Conservation (phyloP, 1,139 yeast genomes). For the Yamadazyma jaroonii region DNA sequence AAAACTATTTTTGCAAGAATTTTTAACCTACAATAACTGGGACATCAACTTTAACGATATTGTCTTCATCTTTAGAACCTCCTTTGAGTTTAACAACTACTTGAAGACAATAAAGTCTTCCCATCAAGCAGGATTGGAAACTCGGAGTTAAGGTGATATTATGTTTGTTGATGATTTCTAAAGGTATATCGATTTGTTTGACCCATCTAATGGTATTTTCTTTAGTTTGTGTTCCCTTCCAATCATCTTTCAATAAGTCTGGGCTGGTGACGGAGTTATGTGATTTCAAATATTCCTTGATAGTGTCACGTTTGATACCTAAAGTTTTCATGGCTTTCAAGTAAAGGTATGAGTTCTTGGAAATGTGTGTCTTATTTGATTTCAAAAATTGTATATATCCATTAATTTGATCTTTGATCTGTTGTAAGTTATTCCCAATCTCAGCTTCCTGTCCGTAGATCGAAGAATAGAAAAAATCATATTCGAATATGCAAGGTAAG, state of each 20-base stretch:
- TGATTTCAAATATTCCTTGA: slow-evolving; percentile 35
- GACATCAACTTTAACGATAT: slow-evolving; percentile 35
- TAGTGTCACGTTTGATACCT: slow-evolving; percentile 41
- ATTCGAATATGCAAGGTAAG: slow-evolving; percentile 37
- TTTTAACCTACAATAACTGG: slow-evolving; percentile 30
- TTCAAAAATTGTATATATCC: slow-evolving; percentile 35
- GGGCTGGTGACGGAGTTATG: slow-evolving; percentile 21
- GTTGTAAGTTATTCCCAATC: slow-evolving; percentile 37
- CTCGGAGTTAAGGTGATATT: slow-evolving; percentile 41
- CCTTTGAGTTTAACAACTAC: slow-evolving; percentile 40
- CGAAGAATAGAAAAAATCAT: slow-evolving; percentile 41
- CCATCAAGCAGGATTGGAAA: slow-evolving; percentile 45
- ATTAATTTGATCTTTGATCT: slow-evolving; percentile 33
- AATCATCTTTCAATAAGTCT: slow-evolving; percentile 22
- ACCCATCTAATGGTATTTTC: slow-evolving; percentile 22
- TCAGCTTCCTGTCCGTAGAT: slow-evolving; percentile 16
- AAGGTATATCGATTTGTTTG: slow-evolving; percentile 29
- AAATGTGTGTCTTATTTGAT: slow-evolving; percentile 29
- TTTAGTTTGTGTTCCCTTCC: slow-evolving; percentile 26
- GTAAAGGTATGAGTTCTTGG: slow-evolving; percentile 35
- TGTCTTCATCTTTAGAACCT: slow-evolving; percentile 33
- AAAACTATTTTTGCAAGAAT: neutral
- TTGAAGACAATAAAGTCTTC: slow-evolving; percentile 42
- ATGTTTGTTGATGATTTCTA: slow-evolving; percentile 33
- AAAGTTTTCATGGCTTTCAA: slow-evolving; percentile 39